Base-by-base conservation (phyloP, 257 asterid genomes). In the Avicennia marina region DNA sequence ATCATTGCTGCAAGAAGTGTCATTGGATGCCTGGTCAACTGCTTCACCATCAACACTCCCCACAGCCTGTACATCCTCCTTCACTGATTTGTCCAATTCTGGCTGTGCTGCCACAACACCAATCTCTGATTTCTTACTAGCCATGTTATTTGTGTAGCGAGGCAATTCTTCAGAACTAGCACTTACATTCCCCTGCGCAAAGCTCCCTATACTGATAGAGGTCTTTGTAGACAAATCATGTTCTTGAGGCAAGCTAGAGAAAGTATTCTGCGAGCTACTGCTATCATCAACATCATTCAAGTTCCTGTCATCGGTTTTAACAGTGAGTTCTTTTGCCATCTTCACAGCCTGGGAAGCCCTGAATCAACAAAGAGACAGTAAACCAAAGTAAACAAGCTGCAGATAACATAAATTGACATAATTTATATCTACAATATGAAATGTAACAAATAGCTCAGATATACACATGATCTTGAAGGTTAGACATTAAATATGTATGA, bases 321-420 rank as follows among this genome's bases (percentile, higher is more conserved):
- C 75, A 7, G 86, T 75, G 73, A 93, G 91, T 65, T 81, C 84
- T 69, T 81, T 89, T 8, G 97, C 91, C 87, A 89, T 75, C 80
- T 82, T 86, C 81, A 93, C 90, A 75, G 97, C 96, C 75, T 79
- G 80, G 9, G 99, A 81, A 68, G 96, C 95, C 96, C 99, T 93
- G 68, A 57, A 65, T 44, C 42, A 40, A 65, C 57, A 58, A 62
- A 58, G 45, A 50, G 64, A 63, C 33, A 40, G 50, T 65, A 38
- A 69, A 60, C 67, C 46, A 26, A 51, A 50, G 54, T 29, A 46
- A 58, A 54, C 40, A 44, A 68, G 52, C 38, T 11, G 21, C 45
- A 71, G 51, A 31, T 27, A 40, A 26, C 20, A 49, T 59, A 43
- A n/a, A n/a, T n/a, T 16, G 51, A 57, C 11, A 29, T 11, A 53